These are phyloP conservation scores for Blastobotrys malaysiensis DNA, from an alignment of 1,139 yeast species.

Conservation along the genomic window DNA sequence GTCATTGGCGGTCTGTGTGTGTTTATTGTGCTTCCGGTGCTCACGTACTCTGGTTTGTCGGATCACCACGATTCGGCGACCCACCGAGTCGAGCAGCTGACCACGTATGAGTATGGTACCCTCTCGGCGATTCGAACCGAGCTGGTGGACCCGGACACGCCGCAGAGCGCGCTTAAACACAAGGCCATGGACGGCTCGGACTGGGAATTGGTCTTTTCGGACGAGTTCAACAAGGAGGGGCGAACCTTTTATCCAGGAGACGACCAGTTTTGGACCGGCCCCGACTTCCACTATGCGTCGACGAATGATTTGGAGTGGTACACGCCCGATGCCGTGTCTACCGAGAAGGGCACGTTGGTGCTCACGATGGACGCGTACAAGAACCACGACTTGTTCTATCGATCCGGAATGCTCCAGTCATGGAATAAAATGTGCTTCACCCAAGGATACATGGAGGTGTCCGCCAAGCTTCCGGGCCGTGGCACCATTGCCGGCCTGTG, in stretches of 20 bases:
- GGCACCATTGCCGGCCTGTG: conserved; percentile 70
- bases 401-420: conserved; percentile 79
- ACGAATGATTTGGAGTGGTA: conserved; percentile 86
- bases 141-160: conserved; percentile 78
- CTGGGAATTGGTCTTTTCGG: conserved; percentile 73
- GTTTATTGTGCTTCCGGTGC: conserved; percentile 66
- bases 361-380: conserved; percentile 68
- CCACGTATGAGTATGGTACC: conserved; percentile 55
- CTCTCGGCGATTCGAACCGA: conserved; percentile 56
- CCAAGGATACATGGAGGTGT: conserved; percentile 65
- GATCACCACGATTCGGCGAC: conserved; percentile 16
- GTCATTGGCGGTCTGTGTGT: conserved; percentile 56
- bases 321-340: conserved; percentile 72
- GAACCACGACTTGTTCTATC: conserved; percentile 65
- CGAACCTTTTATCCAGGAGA: conserved; percentile 79
- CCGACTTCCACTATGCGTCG: conserved; percentile 71
- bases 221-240: conserved; percentile 78
- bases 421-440: conserved; percentile 84
- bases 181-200: conserved; percentile 49
- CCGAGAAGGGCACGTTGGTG: conserved; percentile 59
- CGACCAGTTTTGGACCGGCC: conserved; percentile 78
- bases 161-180: conserved; percentile 45
- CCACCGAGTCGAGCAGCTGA: conserved; percentile 39
- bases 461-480: conserved; percentile 65
- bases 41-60: conserved; percentile 68